These are phyloP conservation scores for Globisporangium sylvaticum DNA, from an alignment of 352 stramenopile genomes.

Conservation along the genomic window DNA sequence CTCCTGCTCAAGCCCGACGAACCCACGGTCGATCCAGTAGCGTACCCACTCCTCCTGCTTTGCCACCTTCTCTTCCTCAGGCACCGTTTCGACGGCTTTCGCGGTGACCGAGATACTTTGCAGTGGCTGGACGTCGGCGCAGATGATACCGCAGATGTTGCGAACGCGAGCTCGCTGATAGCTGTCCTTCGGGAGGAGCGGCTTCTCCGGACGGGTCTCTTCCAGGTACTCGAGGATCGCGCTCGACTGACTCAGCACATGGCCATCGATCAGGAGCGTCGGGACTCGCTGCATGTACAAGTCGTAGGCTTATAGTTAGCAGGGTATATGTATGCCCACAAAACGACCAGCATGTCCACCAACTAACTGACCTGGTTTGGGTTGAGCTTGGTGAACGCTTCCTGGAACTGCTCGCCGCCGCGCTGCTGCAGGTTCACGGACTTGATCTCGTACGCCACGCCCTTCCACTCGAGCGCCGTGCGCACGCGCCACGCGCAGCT, in stretches of 20 bases:
- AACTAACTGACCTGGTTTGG: constrained; percentile 48
- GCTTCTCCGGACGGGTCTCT: constrained; percentile 60
- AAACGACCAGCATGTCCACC: not conserved
- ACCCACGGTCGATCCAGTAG: constrained; percentile 80
- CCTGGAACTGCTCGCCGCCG: constrained; percentile 49
- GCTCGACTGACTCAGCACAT: constrained; percentile 73
- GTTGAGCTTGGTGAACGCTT: constrained; percentile 53
- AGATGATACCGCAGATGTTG: constrained; percentile 89
- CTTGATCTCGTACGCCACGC: constrained; percentile 74
- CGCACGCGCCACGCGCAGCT: constrained; percentile 89
- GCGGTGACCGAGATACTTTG: constrained; percentile 84
- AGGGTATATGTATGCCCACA: no score
- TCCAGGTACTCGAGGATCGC: constrained; percentile 95
- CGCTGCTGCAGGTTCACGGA: constrained; percentile 67
- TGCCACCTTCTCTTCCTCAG: constrained; percentile 43
- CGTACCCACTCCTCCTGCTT: constrained; percentile 52
- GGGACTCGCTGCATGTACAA: constrained; percentile 51
- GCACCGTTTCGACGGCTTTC: constrained; percentile 37
- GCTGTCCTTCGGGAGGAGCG: constrained; percentile 71
- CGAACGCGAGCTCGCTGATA: constrained; percentile 69
- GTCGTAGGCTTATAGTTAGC: no score
- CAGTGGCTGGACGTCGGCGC: constrained; percentile 88
- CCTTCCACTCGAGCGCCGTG: constrained; percentile 86
- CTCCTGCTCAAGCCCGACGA: constrained; percentile 74
- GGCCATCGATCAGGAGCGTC: constrained; percentile 72